phyloP scores from a whole-genome alignment of 192 early-diverging fungal genomes.

The Cetraspora pellucida region DNA sequence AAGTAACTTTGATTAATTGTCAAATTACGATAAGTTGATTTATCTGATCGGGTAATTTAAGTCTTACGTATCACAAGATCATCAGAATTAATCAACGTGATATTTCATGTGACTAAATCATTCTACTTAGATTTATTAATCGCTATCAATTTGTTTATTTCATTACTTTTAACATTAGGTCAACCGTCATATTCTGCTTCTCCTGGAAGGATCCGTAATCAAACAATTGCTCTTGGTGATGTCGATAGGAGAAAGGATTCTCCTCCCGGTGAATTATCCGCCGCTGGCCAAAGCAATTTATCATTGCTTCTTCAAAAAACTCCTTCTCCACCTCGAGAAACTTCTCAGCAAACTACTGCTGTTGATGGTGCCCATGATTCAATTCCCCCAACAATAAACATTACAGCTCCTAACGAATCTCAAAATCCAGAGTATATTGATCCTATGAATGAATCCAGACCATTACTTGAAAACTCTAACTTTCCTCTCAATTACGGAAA shows the following conservation, averaged over 20 bases:
- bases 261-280: neutral
- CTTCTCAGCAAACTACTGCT: neutral
- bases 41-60: too few relatives aligned
- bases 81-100: too few relatives aligned
- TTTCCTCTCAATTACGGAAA: neutral
- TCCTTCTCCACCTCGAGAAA: neutral
- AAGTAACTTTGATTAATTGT: too few relatives aligned
- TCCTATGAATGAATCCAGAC: neutral
- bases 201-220: slow-evolving; percentile 42
- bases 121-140: too few relatives aligned
- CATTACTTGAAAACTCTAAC: neutral
- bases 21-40: too few relatives aligned
- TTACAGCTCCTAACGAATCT: neutral
- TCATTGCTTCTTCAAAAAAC: slow-evolving; percentile 33
- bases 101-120: too few relatives aligned
- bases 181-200: slow-evolving; percentile 46
- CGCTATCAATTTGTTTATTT: neutral
- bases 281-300: slow-evolving; percentile 28
- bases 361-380: neutral
- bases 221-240: slow-evolving; percentile 42
- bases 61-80: too few relatives aligned
- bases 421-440: neutral
- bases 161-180: neutral
- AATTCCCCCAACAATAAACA: neutral
- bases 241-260: slow-evolving; percentile 18